A percentile compares a stretch with the other conserved stretches of the same genome.
These are phyloP conservation scores for Neonothopanus nambi DNA, from an alignment of 1,284 basidiomycete genomes.

Conservation along the genomic window DNA sequence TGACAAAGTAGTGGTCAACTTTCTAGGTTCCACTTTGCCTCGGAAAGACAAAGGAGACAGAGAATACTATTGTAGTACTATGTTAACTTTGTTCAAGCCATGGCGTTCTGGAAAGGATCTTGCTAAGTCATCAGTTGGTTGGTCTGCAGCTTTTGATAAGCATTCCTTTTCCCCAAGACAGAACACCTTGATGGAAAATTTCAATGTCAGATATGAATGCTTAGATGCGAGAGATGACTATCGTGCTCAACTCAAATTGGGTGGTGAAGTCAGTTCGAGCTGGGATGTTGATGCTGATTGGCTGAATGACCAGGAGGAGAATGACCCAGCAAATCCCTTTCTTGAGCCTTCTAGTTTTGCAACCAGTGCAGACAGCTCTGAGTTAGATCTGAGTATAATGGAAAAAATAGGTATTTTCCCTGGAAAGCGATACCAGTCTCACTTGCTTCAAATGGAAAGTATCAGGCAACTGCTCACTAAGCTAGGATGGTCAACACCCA, in stretches of 20 bases:
- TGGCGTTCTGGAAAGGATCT: conserved; percentile 20
- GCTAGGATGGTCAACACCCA: too few relatives aligned
- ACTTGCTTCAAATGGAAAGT: too few relatives aligned
- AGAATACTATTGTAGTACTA: conserved; percentile 5
- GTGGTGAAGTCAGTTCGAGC: not conserved
- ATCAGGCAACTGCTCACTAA: too few relatives aligned
- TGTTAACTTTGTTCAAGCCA: conserved; percentile 16
- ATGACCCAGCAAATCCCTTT: not conserved
- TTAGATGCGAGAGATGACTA: conserved; percentile 2
- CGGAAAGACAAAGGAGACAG: conserved; percentile 3
- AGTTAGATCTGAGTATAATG: conserved; percentile 25
- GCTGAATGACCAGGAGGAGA: not conserved
- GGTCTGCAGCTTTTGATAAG: conserved; percentile 16
- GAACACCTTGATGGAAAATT: not conserved
- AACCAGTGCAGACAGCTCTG: too few relatives aligned
- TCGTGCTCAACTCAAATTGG: not conserved
- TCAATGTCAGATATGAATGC: not conserved
- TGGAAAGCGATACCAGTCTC: too few relatives aligned
- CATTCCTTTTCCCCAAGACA: not conserved
- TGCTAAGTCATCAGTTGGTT: conserved; percentile 9
- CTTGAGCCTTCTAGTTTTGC: not conserved
- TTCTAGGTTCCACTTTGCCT: not conserved
- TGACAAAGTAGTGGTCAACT: not conserved
- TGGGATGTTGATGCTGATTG: not conserved
- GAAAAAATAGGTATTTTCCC: too few relatives aligned